Base-by-base conservation (phyloP, 768 basidiomycete species). In the Clavaria fumosa region DNA sequence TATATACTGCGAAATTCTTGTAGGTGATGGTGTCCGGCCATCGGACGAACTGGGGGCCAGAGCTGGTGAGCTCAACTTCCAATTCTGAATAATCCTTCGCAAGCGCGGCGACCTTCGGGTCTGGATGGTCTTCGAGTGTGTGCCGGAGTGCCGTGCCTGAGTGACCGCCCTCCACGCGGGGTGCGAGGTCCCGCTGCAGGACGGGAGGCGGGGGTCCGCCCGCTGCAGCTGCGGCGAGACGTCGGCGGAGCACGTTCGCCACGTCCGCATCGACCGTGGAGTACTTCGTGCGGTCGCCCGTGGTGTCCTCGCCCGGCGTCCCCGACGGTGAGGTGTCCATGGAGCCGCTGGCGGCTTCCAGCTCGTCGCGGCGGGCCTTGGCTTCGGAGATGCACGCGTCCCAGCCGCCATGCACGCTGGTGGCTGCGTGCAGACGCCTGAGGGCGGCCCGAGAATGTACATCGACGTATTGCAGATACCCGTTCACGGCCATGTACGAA, bases 401-500 rank as follows among this genome's bases (percentile, higher is more conserved):
- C 75, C 73, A 80, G 0, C 83, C 82, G 22, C 81, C 84, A 12
- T 64, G 58, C 4, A 60, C 58, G 4, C 61, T 54, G 0, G 74
- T 64, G 5, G 64, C 62, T 5, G 56, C 50, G 21, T 65, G 65
- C 14, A 81, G 64, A 20, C 64, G 52, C 3, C 53, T 43, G 4
- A 74, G 54, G 10, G 67, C 47, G 11, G 46, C 45, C 28, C 68
- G 51, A 0, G 71, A 64, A 37, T 75, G 67, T 23, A 64, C 55
- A 12, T 62, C 52, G 9, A 69, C 59, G 5, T 57, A 53, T 42
- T 80, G 71, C 15, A 95, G 72, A 47, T 84, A 75, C 4, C 93
- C 88, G 50, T 96, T 96, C 30, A 80, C 70, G 15, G 78, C 69
- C 54, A 83, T 72, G 57, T 96, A 99, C 4, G 89, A 95, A 55